Conservation (phyloP, 352 stramenopile genomes). For the Globisporangium rhizosaccharum region DNA sequence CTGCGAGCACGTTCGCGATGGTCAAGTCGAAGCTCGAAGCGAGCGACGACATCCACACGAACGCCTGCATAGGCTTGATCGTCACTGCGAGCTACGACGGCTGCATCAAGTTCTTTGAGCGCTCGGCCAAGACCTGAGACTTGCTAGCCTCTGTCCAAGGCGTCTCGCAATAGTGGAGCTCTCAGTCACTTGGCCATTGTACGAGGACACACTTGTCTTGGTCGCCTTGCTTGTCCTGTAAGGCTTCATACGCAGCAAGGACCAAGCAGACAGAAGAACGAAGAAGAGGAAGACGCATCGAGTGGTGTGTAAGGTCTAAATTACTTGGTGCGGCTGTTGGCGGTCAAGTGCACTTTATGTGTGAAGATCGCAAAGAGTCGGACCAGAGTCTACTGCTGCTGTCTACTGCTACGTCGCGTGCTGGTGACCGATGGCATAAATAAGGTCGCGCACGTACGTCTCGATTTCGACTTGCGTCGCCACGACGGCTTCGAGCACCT, state of each 20-base stretch:
- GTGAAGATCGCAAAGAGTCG: no score
- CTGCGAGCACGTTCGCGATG: conserved; percentile 76
- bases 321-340: background rate
- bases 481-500: conserved; percentile 90
- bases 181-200: no score
- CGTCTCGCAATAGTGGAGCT: background rate
- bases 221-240: no score
- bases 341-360: background rate
- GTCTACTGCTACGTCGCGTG: conserved; percentile 13
- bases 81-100: conserved; percentile 82
- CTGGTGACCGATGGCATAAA: conserved; percentile 36
- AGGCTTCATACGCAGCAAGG: background rate
- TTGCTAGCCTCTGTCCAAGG: no score
- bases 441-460: conserved; percentile 41
- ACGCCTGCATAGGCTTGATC: conserved; percentile 73
- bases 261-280: background rate
- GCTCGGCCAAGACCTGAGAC: conserved; percentile 24
- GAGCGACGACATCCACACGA: conserved; percentile 49
- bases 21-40: conserved; percentile 69
- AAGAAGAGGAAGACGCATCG: background rate
- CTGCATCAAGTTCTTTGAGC: conserved; percentile 80
- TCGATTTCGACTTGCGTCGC: conserved; percentile 58
- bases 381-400: background rate
- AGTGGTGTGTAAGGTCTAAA: background rate
- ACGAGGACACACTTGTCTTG: no score